A percentile compares a stretch with the other conserved stretches of the same genome.
These are phyloP conservation scores for Eucalyptus pauciflora DNA, from an alignment of 345 rosid genomes.

Conservation along the genomic window DNA sequence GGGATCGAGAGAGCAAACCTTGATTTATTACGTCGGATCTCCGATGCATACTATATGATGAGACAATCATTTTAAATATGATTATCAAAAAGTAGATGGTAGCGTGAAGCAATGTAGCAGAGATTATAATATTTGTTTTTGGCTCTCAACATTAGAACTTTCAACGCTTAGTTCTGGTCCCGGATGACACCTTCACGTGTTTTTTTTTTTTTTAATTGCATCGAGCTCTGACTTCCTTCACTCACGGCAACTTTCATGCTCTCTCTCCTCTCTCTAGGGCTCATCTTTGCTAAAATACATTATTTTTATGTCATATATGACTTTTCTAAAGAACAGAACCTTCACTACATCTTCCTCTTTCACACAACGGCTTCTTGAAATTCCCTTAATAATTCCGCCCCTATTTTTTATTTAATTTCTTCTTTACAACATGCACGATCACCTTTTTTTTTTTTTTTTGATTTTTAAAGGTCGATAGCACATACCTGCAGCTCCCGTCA, in stretches of 20 bases:
- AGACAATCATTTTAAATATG: neutral
- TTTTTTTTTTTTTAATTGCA: neutral
- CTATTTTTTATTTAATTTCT: neutral
- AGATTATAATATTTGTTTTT: neutral
- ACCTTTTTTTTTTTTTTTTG: neutral
- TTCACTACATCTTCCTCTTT: slow-evolving; percentile 1
- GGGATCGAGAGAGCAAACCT: neutral
- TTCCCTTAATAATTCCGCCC: neutral
- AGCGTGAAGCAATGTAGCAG: slow-evolving; percentile 1
- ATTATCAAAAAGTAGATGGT: neutral
- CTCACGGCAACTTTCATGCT: neutral
- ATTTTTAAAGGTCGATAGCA: neutral
- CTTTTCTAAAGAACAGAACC: slow-evolving; percentile 7
- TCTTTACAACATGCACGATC: neutral
- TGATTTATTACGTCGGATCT: neutral
- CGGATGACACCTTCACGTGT: neutral
- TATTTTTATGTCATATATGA: neutral
- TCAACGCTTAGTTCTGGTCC: neutral
- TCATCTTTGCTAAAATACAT: neutral
- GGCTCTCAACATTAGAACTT: neutral
- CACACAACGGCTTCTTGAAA: neutral
- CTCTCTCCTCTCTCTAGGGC: neutral
- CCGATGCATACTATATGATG: neutral
- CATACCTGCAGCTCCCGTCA: neutral
- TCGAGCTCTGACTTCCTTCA: neutral